Conservation (phyloP, 495 filamentous ascomycete genomes). For the Halenospora varia region DNA sequence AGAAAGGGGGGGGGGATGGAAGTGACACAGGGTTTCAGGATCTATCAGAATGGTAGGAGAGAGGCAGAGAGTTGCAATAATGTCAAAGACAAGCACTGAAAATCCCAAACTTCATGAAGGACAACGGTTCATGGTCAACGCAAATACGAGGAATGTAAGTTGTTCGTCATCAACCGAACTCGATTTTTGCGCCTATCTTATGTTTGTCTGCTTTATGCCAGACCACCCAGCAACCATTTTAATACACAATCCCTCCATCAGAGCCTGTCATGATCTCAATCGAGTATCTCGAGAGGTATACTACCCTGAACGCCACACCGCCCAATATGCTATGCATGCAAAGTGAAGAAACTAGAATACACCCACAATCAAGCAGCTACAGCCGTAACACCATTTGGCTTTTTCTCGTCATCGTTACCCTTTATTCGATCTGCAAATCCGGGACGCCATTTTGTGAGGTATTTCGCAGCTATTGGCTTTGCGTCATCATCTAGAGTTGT, state of each 20-base stretch:
- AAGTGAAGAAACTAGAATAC: slow-evolving; percentile 3
- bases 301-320: slow-evolving; percentile 2
- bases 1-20: too few relatives aligned
- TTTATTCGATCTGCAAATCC: slow-evolving; percentile 33
- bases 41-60: too few relatives aligned
- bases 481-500: slow-evolving; percentile 40
- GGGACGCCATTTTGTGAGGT: slow-evolving; percentile 48
- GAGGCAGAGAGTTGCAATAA: too few relatives aligned
- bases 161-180: too few relatives aligned
- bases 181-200: too few relatives aligned
- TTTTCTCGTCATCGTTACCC: slow-evolving; percentile 11
- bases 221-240: neutral
- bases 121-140: too few relatives aligned
- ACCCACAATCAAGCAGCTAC: neutral
- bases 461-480: slow-evolving; percentile 48
- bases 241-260: neutral
- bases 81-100: too few relatives aligned
- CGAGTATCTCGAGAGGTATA: neutral
- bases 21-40: too few relatives aligned
- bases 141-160: too few relatives aligned
- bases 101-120: too few relatives aligned
- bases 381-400: slow-evolving; percentile 2
- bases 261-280: neutral
- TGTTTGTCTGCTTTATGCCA: neutral
- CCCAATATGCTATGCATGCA: slow-evolving; percentile 3